Evolutionary conservation across 495 filamentous ascomycete genomes (phyloP).

Genomic region (Hyaloscypha hepaticicola): DNA sequence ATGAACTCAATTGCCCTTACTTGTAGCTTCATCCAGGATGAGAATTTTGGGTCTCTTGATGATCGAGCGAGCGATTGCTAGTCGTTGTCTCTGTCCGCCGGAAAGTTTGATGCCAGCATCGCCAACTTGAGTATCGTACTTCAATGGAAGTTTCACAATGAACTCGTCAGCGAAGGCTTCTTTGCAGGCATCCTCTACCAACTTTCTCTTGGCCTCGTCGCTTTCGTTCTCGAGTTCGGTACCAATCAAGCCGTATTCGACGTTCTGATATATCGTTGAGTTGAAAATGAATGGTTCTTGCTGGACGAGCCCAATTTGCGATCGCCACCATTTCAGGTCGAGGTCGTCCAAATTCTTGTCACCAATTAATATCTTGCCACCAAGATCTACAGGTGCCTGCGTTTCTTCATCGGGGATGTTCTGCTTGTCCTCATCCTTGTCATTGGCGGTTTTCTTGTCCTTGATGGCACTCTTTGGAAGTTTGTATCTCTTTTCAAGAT

Average conservation of each 20-base stretch:
- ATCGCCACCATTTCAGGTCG: constrained; percentile 62
- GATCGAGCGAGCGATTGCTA: constrained; percentile 69
- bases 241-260: constrained; percentile 63
- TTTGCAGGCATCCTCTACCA: constrained; percentile 59
- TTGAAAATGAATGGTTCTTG: constrained; percentile 74
- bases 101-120: constrained; percentile 59
- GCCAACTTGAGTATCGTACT: constrained; percentile 63
- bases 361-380: constrained; percentile 50
- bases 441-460: constrained; percentile 22
- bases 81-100: constrained; percentile 63
- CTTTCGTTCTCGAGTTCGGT: constrained; percentile 56
- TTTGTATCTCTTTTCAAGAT: constrained; percentile 23
- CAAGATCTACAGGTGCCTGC: constrained; percentile 19
- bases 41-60: constrained; percentile 79
- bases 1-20: no score
- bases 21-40: constrained; percentile 82
- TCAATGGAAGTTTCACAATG: constrained; percentile 55
- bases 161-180: constrained; percentile 63
- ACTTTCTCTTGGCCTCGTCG: constrained; percentile 47
- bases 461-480: constrained; percentile 32
- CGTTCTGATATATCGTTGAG: constrained; percentile 64
- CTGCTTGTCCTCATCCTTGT: constrained; percentile 17
- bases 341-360: constrained; percentile 50
- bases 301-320: constrained; percentile 64
- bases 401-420: constrained; percentile 14